A percentile compares a stretch with the other conserved stretches of the same genome.
These are phyloP conservation scores for Trametes gibbosa DNA, from an alignment of 768 basidiomycete species.

Conservation along the genomic window DNA sequence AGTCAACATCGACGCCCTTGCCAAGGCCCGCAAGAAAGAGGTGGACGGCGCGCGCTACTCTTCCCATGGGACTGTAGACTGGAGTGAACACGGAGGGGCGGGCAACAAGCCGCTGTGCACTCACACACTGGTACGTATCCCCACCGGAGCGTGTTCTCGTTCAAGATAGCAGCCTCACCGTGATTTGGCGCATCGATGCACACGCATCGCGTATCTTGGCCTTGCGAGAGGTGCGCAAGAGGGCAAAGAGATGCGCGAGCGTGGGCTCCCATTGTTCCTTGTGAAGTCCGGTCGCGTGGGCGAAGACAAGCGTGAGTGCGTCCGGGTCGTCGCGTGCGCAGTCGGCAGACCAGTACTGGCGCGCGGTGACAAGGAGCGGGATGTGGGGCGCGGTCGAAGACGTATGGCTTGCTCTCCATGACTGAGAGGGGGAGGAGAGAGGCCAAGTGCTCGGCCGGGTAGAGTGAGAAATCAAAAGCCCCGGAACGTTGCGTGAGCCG, in stretches of 20 bases:
- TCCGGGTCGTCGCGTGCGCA: constrained; percentile 16
- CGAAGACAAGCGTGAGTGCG: constrained; percentile 45
- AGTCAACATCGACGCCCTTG: constrained; percentile 48
- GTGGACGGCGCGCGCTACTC: constrained; percentile 51
- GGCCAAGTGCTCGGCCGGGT: too few relatives aligned
- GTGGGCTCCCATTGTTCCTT: constrained; percentile 62
- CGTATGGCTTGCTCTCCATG: constrained; percentile 27
- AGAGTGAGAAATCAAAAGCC: too few relatives aligned
- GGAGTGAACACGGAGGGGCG: background rate
- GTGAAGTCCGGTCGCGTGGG: constrained; percentile 52
- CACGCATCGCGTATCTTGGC: constrained; percentile 47
- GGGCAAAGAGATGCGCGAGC: constrained; percentile 42
- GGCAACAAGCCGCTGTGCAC: constrained; percentile 23
- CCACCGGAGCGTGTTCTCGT: constrained; percentile 40
- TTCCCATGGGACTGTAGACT: constrained; percentile 43
- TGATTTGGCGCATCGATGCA: constrained; percentile 54
- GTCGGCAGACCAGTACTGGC: constrained; percentile 40
- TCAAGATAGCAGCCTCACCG: constrained; percentile 50
- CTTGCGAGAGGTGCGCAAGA: constrained; percentile 20
- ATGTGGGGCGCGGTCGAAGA: constrained; percentile 49
- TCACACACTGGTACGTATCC: constrained; percentile 44
- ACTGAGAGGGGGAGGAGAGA: too few relatives aligned
- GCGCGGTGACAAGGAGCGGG: constrained; percentile 47
- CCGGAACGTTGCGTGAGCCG: too few relatives aligned
- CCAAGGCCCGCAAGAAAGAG: constrained; percentile 48